These are phyloP conservation scores for Croton laevigatus DNA, from an alignment of 441 rosid genomes.

Conservation along the genomic window DNA sequence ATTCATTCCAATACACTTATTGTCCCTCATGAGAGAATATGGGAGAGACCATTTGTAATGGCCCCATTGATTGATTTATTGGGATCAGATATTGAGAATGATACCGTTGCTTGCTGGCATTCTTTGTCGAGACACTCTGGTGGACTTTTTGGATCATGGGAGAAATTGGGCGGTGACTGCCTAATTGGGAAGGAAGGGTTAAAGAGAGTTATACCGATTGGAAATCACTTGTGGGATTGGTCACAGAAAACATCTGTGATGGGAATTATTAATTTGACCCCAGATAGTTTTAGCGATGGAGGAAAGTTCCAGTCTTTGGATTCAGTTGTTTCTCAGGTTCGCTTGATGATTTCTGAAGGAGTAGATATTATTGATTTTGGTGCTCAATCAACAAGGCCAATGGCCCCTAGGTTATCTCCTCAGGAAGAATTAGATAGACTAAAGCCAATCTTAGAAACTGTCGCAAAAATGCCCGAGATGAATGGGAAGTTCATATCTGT, in stretches of 20 bases:
- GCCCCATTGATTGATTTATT: conserved; percentile 86
- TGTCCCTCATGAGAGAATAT: conserved; percentile 83
- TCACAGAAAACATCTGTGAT: conserved; percentile 60
- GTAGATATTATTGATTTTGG: conserved; percentile 88
- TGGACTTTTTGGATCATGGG: conserved; percentile 65
- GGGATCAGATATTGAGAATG: conserved; percentile 61
- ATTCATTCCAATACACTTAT: conserved; percentile 53
- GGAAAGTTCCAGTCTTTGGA: conserved; percentile 65
- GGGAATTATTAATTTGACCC: conserved; percentile 93
- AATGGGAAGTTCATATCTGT: conserved; percentile 74
- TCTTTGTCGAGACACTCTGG: conserved; percentile 52
- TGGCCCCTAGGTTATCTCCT: conserved; percentile 61
- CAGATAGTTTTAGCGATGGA: conserved; percentile 96
- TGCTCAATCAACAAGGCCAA: conserved; percentile 91
- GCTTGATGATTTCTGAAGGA: conserved; percentile 66
- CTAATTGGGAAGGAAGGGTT: conserved; percentile 72
- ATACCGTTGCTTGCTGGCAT: conserved; percentile 78
- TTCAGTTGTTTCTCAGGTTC: conserved; percentile 70
- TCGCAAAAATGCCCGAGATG: conserved; percentile 75
- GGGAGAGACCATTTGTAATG: conserved; percentile 93
- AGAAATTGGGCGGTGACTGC: conserved; percentile 73
- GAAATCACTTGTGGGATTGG: conserved; percentile 78
- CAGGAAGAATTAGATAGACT: conserved; percentile 75
- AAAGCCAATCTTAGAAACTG: conserved; percentile 70
- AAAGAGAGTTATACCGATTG: conserved; percentile 75